Base-by-base conservation (phyloP, 129 eudicot species). In the Pulicaria dysenterica region DNA sequence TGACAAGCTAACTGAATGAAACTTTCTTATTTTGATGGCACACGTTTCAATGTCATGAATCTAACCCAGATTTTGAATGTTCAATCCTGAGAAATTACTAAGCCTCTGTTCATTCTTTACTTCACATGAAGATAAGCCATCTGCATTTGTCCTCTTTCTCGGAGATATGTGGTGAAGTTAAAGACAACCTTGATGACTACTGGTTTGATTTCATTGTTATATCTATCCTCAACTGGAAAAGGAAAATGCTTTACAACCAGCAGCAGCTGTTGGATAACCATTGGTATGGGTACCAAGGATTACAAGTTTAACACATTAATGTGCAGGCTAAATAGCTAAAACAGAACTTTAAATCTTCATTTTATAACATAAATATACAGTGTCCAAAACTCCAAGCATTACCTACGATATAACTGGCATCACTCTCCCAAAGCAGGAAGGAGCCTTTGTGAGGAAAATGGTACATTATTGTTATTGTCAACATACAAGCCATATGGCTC, bases 401-500 rank as follows among this genome's bases (percentile, higher is more conserved):
- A 56, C n/a, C 59, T 70, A 31, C 16, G 15, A 41, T 41, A 45
- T 15, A 53, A 41, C 3, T 16, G 54, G 24, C 53, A 70, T 70
- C 55, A 45, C 60, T 69, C 37, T 11, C 58, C 58, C 50, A 53
- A 9, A 69, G 16, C 45, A n/a, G 68, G 50, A 16, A 36, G 72
- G 44, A 49, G 73, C 47, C 58, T 36, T 36, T 67, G 60, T 10
- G 4, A 68, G 24, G 81, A 59, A 58, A 68, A 17, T 13, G 75
- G 24, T 70, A 50, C 72, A 70, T 68, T 68, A 77, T 71, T 44
- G 6, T 76, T 10, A 58, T 69, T 7, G 44, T 50, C 34, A 65
- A 66, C 73, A 75, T 77, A 70, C 24, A 54, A 70, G 57, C 50
- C 81, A 77, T 51, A 42, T 8, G 53, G 37, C 67, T 73, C 88